These are phyloP conservation scores for Annulohypoxylon nitens DNA, from an alignment of 495 filamentous ascomycete species.

Conservation along the genomic window DNA sequence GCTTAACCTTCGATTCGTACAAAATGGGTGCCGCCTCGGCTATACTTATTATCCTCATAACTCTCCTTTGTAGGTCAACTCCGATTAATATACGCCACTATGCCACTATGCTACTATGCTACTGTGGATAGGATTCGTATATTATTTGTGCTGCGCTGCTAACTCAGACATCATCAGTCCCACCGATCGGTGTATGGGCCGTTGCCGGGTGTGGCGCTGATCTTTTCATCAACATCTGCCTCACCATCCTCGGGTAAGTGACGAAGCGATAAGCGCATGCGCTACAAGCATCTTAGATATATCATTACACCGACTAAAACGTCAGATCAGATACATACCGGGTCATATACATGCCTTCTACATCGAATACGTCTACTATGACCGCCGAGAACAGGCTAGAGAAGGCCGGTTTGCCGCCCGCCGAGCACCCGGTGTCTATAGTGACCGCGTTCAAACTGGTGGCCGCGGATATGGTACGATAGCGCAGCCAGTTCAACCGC, in stretches of 20 bases:
- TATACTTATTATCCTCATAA: slow-evolving; percentile 68
- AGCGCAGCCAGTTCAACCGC: slow-evolving; percentile 45
- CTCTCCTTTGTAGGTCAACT: slow-evolving; percentile 63
- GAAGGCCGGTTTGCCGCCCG: slow-evolving; percentile 61
- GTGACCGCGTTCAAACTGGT: slow-evolving; percentile 79
- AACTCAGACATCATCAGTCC: slow-evolving; percentile 50
- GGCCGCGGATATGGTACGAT: slow-evolving; percentile 71
- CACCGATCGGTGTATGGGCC: slow-evolving; percentile 57
- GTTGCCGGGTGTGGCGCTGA: slow-evolving; percentile 78
- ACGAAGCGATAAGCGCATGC: slow-evolving; percentile 7
- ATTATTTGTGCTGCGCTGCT: not conserved
- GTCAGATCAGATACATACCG: slow-evolving; percentile 71
- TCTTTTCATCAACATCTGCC: slow-evolving; percentile 90
- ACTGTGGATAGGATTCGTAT: not conserved
- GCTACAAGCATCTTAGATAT: not conserved
- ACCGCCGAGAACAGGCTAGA: slow-evolving; percentile 70
- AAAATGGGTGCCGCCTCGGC: slow-evolving; percentile 68
- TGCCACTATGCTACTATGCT: not conserved
- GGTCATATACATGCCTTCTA: slow-evolving; percentile 94
- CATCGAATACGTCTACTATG: slow-evolving; percentile 87
- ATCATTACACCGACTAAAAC: slow-evolving; percentile 13
- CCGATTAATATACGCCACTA: not conserved
- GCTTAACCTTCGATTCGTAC: slow-evolving; percentile 16
- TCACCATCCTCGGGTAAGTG: slow-evolving; percentile 73
- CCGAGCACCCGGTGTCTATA: slow-evolving; percentile 82